These are phyloP conservation scores for Aspergillus luchuensis DNA, from an alignment of 2,329 filamentous ascomycete species.

Conservation along the genomic window DNA sequence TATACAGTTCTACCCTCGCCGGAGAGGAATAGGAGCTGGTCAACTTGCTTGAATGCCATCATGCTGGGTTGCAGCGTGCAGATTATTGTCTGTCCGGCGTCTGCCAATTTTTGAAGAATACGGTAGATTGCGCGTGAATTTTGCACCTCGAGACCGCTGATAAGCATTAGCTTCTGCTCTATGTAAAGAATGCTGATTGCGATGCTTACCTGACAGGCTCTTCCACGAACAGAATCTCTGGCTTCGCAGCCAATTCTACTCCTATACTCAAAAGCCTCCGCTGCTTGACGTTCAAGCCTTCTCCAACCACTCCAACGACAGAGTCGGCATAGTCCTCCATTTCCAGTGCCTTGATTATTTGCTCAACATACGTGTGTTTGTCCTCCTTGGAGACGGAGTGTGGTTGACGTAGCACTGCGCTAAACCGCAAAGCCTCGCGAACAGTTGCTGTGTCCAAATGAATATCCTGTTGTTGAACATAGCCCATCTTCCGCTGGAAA, in stretches of 20 bases:
- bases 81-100: slow-evolving; percentile 82
- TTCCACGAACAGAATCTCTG: slow-evolving; percentile 82
- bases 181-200: neutral
- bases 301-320: slow-evolving; percentile 81
- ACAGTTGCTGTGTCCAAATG: slow-evolving; percentile 83
- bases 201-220: slow-evolving; percentile 70
- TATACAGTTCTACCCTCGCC: slow-evolving; percentile 67
- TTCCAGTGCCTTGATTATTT: slow-evolving; percentile 82
- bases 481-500: slow-evolving; percentile 39
- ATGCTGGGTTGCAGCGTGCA: slow-evolving; percentile 93
- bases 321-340: slow-evolving; percentile 90
- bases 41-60: slow-evolving; percentile 83
- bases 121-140: slow-evolving; percentile 87
- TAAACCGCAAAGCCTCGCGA: slow-evolving; percentile 82
- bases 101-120: slow-evolving; percentile 81
- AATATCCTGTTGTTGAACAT: slow-evolving; percentile 84
- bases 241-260: slow-evolving; percentile 89
- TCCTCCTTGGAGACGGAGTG: slow-evolving; percentile 68
- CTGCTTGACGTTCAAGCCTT: slow-evolving; percentile 66
- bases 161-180: neutral
- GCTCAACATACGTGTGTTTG: slow-evolving; percentile 81
- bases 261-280: slow-evolving; percentile 81
- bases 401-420: slow-evolving; percentile 80
- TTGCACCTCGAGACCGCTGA: slow-evolving; percentile 78
- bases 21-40: slow-evolving; percentile 63